Conservation (phyloP, 2,329 filamentous ascomycete genomes). For the Penicillium glabrum region DNA sequence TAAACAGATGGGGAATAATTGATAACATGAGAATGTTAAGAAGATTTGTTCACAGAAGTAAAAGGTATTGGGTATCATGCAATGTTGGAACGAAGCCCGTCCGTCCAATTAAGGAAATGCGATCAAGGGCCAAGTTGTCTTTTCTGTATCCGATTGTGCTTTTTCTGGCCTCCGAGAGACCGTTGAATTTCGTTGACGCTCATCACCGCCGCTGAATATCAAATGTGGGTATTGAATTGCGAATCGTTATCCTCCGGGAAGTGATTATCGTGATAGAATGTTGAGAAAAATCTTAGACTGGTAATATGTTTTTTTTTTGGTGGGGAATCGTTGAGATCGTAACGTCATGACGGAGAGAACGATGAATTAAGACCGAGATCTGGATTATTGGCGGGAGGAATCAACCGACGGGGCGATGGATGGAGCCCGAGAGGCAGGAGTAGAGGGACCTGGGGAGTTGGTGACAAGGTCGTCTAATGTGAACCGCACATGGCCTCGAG, state of each 20-base stretch:
- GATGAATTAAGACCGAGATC: not conserved
- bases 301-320: constrained; percentile 7
- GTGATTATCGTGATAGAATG: constrained; percentile 11
- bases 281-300: constrained; percentile 4
- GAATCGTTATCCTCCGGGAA: not conserved
- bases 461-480: constrained; percentile 34
- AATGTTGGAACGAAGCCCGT: constrained; percentile 9
- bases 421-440: constrained; percentile 15
- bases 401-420: constrained; percentile 21
- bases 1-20: constrained; percentile 3
- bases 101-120: constrained; percentile 12
- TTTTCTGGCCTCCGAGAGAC: not conserved
- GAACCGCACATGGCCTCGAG: constrained; percentile 28
- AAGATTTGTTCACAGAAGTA: constrained; percentile 3
- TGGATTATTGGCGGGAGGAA: constrained; percentile 16
- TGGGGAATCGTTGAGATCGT: constrained; percentile 16
- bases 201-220: constrained; percentile 7
- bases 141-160: not conserved
- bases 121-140: constrained; percentile 1
- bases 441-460: constrained; percentile 17
- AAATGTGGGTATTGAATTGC: constrained; percentile 1
- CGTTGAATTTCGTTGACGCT: not conserved
- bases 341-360: constrained; percentile 12
- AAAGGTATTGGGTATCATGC: constrained; percentile 21
- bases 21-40: constrained; percentile 2